Conservation (phyloP, 495 filamentous ascomycete species). For the Staphylotrichum tortipilum region DNA sequence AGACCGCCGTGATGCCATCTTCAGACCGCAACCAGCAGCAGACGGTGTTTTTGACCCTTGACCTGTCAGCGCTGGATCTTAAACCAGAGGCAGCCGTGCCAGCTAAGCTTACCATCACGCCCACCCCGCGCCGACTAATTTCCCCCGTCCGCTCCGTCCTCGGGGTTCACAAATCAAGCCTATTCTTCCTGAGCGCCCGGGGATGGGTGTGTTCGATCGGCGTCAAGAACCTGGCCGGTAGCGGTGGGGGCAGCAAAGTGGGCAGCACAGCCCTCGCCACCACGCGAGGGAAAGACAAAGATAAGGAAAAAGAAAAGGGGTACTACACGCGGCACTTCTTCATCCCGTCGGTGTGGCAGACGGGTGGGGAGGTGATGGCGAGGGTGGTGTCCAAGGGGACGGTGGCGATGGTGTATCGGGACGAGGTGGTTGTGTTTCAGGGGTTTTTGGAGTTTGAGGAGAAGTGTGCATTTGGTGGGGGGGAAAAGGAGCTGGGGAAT, state of each 20-base stretch:
- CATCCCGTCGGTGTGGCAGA: slow-evolving; percentile 18
- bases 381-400: slow-evolving; percentile 11
- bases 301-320: too few relatives aligned
- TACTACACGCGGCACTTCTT: slow-evolving; percentile 20
- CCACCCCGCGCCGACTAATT: neutral
- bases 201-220: slow-evolving; percentile 18
- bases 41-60: slow-evolving; percentile 11
- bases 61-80: neutral
- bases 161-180: slow-evolving; percentile 6
- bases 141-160: slow-evolving; percentile 5
- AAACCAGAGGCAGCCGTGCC: neutral
- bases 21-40: too few relatives aligned
- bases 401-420: slow-evolving; percentile 13
- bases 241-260: too few relatives aligned
- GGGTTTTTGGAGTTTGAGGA: slow-evolving; percentile 21
- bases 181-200: slow-evolving; percentile 14
- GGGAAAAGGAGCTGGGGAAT: neutral
- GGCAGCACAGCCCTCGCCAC: too few relatives aligned
- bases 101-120: neutral
- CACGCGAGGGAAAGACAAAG: too few relatives aligned
- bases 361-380: slow-evolving; percentile 11
- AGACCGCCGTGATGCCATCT: slow-evolving; percentile 1
- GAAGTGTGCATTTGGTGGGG: slow-evolving; percentile 10
- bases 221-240: slow-evolving; percentile 6
- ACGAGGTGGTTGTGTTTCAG: slow-evolving; percentile 18